A percentile compares a stretch with the other conserved stretches of the same genome.
These are phyloP conservation scores for Talaromyces nanjingensis DNA, from an alignment of 495 filamentous ascomycete genomes.

Conservation along the genomic window DNA sequence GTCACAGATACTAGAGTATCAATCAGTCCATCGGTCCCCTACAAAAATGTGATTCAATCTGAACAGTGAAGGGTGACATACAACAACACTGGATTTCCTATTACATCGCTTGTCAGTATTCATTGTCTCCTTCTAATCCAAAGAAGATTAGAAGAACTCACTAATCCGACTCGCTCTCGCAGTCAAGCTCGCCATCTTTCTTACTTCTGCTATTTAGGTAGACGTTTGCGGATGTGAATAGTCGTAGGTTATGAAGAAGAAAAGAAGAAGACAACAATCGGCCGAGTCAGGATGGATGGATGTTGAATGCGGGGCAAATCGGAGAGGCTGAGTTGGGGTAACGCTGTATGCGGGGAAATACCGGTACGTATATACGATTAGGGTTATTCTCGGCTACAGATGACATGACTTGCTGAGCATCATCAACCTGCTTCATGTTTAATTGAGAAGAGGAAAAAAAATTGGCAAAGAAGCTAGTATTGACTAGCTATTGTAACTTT, in stretches of 20 bases:
- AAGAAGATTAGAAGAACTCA: conserved; percentile 14
- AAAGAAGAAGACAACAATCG: background rate
- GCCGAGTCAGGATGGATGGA: background rate
- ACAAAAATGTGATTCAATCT: conserved; percentile 6
- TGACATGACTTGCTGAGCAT: background rate
- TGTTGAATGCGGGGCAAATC: conserved; percentile 4
- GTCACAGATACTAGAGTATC: conserved; percentile 70
- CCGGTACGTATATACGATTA: background rate
- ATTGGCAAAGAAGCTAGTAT: background rate
- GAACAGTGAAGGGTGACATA: conserved; percentile 25
- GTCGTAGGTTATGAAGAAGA: no score
- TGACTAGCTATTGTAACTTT: background rate
- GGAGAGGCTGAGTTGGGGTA: background rate
- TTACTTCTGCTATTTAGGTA: no score
- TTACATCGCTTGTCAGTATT: no score
- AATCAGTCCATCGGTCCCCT: background rate
- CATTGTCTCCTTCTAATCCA: no score
- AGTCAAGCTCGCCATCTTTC: background rate
- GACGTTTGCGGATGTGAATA: no score
- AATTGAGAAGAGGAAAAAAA: background rate
- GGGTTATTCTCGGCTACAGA: background rate
- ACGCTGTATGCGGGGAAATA: background rate
- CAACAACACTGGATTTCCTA: conserved; percentile 67
- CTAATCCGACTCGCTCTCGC: conserved; percentile 29
- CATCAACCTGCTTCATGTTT: no score